A percentile compares a stretch with the other conserved stretches of the same genome.
Conservation (phyloP, 1,284 basidiomycete genomes). For the Vanrija humicola region DNA sequence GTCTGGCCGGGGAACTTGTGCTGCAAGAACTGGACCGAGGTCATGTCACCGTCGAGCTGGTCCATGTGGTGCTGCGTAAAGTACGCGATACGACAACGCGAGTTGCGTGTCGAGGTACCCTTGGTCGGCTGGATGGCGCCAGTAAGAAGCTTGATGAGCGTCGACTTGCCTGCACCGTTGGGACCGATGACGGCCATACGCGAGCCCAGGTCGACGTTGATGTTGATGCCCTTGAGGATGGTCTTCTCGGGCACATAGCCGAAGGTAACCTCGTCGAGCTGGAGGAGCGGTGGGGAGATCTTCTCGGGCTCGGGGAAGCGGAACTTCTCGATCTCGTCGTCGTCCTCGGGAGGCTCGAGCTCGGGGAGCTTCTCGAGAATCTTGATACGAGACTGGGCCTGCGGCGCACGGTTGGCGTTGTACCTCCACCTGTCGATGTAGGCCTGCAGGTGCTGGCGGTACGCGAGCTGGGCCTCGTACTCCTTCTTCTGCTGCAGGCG, state of each 20-base stretch:
- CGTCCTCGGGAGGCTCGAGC: constrained; percentile 81
- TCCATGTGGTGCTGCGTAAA: constrained; percentile 99
- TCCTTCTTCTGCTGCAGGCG: constrained; percentile 87
- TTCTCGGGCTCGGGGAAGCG: constrained; percentile 93
- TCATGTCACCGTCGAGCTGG: constrained; percentile 76
- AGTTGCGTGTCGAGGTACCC: constrained; percentile 86
- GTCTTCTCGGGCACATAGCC: constrained; percentile 80
- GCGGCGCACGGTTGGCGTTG: constrained; percentile 85
- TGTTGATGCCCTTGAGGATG: constrained; percentile 75
- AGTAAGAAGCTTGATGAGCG: constrained; percentile 81
- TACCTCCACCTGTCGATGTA: constrained; percentile 98
- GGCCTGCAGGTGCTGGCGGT: constrained; percentile 86
- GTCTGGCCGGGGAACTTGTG: constrained; percentile 88
- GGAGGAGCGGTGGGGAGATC: constrained; percentile 92
- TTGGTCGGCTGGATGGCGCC: constrained; percentile 76
- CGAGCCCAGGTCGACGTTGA: constrained; percentile 85
- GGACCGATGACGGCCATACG: constrained; percentile 84
- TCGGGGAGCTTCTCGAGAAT: constrained; percentile 97
- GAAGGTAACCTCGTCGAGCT: constrained; percentile 87
- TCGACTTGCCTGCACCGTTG: constrained; percentile 56
- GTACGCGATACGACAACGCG: constrained; percentile 83
- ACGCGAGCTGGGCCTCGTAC: constrained; percentile 92
- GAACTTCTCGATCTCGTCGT: constrained; percentile 85
- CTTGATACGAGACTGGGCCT: constrained; percentile 97
- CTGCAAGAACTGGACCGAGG: constrained; percentile 87